Evolutionary conservation across 768 basidiomycete species (phyloP), one percentile per base, ranked within the genome.

Genomic region (Rhizopogon salebrosus): DNA sequence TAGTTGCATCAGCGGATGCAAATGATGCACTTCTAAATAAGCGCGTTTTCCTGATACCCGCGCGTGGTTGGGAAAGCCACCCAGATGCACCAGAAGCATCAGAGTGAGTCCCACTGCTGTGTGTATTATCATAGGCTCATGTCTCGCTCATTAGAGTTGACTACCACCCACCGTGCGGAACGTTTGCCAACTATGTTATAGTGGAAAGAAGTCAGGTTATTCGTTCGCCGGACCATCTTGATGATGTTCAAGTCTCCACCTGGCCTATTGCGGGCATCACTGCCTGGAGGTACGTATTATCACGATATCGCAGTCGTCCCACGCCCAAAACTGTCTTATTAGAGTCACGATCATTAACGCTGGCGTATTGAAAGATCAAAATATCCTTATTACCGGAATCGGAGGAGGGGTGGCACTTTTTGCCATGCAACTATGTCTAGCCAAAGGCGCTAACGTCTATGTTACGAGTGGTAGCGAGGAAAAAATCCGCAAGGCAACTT

Each of bases 341-440:
- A 90, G 89, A 63, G 87, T 86, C 1, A 72, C 78, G 3, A 70
- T 83, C 16, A 75, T 90, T 22, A 83, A 91, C 57, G 90, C 80
- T 0, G 65, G 74, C 4, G 83, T 91, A 13, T 55, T 78, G 48
- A 60, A 69, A 13, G 88, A 83, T 6, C 81, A 92, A 34, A 86
- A 85, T 49, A 75, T 94, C 37, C 79, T 93, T 41, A 85, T 94
- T 54, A 89, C 88, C 0, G 89, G 89, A 16, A 81, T 88, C 40
- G 89, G 90, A 22, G 91, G 91, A 18, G 91, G 92, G 11, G 92
- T 94, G 36, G 92, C 92, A 0, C 73, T 93, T 26, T 60, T 82
- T 37, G 84, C 87, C 0, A 68, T 92, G 54, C 90, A 94, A 64
- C 67, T 92, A 8, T 87, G 83, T 63, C 60, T 91, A 3, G 89